These are phyloP conservation scores for Xylaria cubensis DNA, from an alignment of 495 filamentous ascomycete genomes.

Conservation along the genomic window DNA sequence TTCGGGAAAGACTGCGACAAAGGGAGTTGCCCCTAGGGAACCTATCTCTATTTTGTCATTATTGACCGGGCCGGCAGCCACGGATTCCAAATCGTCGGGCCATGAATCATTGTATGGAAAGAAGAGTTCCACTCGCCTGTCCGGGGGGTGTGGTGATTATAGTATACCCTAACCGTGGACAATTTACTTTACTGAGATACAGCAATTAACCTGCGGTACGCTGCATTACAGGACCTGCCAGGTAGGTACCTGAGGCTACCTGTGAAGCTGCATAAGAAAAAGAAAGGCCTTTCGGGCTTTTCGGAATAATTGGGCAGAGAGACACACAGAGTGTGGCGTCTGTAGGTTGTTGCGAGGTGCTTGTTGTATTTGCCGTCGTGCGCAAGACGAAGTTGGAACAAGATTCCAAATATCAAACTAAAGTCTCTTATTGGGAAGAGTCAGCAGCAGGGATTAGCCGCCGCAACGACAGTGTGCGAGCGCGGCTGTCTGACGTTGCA, in stretches of 20 bases:
- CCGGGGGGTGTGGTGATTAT: slow-evolving; percentile 7
- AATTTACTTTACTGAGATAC: slow-evolving; percentile 1
- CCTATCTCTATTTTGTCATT: slow-evolving; percentile 24
- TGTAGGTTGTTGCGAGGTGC: neutral
- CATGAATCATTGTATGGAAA: neutral
- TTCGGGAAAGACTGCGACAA: slow-evolving; percentile 21
- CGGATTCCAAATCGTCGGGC: slow-evolving; percentile 27
- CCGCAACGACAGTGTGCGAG: slow-evolving; percentile 17
- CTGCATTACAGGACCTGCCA: neutral
- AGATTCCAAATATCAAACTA: slow-evolving; percentile 27
- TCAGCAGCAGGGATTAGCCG: slow-evolving; percentile 31
- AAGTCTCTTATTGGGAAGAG: slow-evolving; percentile 25
- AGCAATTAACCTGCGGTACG: neutral
- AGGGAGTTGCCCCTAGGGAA: slow-evolving; percentile 3
- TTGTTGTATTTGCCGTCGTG: neutral
- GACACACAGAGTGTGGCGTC: neutral
- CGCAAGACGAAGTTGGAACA: slow-evolving; percentile 23
- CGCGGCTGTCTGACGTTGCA: slow-evolving; percentile 8
- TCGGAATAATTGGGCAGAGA: neutral
- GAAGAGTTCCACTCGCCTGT: slow-evolving; percentile 16
- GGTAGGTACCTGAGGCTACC: too few relatives aligned
- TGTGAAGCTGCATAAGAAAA: neutral
- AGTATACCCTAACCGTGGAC: neutral
- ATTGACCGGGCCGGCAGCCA: slow-evolving; percentile 14
- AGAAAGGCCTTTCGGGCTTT: neutral